These are phyloP conservation scores for Chlamydomonas sp. DNA, from an alignment of 139 green algal genomes.

Conservation along the genomic window DNA sequence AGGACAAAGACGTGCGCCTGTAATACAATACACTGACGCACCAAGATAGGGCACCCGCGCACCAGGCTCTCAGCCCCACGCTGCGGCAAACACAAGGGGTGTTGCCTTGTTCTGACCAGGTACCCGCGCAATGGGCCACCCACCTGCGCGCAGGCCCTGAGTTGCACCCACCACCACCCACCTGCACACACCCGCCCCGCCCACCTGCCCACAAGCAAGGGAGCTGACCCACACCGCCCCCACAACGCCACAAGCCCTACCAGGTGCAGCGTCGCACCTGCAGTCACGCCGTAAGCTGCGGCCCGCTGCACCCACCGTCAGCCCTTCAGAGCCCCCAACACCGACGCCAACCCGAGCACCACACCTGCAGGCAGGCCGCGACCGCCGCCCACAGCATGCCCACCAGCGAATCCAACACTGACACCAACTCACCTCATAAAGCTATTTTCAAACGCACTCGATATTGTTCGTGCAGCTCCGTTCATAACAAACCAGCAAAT, in stretches of 20 bases:
- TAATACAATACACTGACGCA: too few species aligned
- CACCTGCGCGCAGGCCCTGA: too few species aligned
- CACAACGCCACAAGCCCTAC: too few species aligned
- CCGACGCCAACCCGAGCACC: not conserved
- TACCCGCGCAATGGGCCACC: too few species aligned
- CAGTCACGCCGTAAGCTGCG: not conserved
- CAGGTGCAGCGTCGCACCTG: too few species aligned
- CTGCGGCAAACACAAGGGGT: too few species aligned
- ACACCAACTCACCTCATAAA: not conserved
- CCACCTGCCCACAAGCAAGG: too few species aligned
- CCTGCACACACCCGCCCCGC: not conserved
- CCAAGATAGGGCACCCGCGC: too few species aligned
- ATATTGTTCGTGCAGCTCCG: not conserved
- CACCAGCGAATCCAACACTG: too few species aligned
- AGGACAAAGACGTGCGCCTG: not conserved
- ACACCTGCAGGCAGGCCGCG: conserved; percentile 5
- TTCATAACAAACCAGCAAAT: not conserved
- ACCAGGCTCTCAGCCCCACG: too few species aligned
- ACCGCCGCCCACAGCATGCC: not conserved
- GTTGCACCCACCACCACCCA: not conserved
- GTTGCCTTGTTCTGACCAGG: too few species aligned
- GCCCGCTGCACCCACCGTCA: not conserved
- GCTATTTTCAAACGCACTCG: not conserved
- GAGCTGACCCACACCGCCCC: too few species aligned
- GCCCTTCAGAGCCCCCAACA: not conserved